Base-by-base conservation (phyloP, 495 filamentous ascomycete genomes). In the Aspergillus conjunctus region DNA sequence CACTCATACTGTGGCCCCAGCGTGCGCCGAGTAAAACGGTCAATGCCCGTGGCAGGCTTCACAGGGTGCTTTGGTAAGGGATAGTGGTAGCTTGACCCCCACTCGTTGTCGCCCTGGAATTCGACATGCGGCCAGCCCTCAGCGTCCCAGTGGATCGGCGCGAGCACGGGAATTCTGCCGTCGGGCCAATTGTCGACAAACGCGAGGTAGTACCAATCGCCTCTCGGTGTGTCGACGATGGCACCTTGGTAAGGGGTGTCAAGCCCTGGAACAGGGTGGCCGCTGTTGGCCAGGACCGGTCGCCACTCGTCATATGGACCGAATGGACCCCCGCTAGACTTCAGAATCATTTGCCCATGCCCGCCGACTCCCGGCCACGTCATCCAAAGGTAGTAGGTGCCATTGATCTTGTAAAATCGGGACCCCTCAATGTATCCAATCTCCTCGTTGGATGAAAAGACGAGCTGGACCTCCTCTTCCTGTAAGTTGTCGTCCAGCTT, bases 171-270 rank as follows among this genome's bases (percentile, higher is more conserved):
- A 12, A 86, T 76, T n/a, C 84, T 74, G 0, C 84, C 85, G 6
- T 69, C 73, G 0, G 84, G 83, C 50, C 83, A 86, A 0, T 73
- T 71, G 66, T 81, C 81, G 48, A 79, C 71, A 63, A 86, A 88
- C 0, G 79, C 77, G 62, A 84, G 79, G 53, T 83, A 88, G 63
- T 81, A 87, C 83, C 84, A 88, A 30, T 79, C 71, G 2, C 79
- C 79, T 22, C 73, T 67, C 9, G 75, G 72, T 0, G 82, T 81
- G 37, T 83, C 67, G 1, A 88, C 77, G 15, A 88, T 69, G 26
- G 81, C 80, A 11, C 84, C 85, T 65, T 88, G 41, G 7, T 8
- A 45, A 45, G n/a, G n/a, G n/a, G n/a, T n/a, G n/a, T n/a, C n/a
- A n/a, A n/a, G n/a, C n/a, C n/a, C n/a, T n/a, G n/a, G n/a, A n/a